Evolutionary conservation across 2,329 filamentous ascomycete species (phyloP).

Genomic region (Thelonectria discophora): DNA sequence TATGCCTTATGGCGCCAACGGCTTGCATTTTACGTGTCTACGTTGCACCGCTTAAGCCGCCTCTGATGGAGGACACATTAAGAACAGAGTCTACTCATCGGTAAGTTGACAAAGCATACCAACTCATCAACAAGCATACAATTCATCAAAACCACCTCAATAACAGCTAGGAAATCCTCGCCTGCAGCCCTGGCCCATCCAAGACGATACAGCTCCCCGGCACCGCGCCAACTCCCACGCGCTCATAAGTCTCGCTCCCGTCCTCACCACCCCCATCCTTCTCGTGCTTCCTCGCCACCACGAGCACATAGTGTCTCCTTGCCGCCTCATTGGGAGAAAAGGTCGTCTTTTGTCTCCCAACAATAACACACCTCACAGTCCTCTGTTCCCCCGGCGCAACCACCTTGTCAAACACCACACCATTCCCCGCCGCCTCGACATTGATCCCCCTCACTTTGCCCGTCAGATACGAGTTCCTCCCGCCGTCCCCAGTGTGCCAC

Average conservation of each 20-base stretch:
- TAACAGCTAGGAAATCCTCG: slow-evolving; percentile 11
- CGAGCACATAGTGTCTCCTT: slow-evolving; percentile 1
- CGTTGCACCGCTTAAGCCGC: no score
- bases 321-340: not conserved
- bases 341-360: slow-evolving; percentile 18
- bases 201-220: slow-evolving; percentile 13
- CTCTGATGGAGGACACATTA: not conserved
- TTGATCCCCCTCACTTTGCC: slow-evolving; percentile 13
- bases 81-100: no score
- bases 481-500: slow-evolving; percentile 21
- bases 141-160: no score
- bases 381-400: not conserved
- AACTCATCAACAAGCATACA: no score
- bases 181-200: not conserved
- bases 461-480: slow-evolving; percentile 12
- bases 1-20: no score
- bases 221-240: slow-evolving; percentile 21
- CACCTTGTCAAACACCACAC: slow-evolving; percentile 18
- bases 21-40: no score
- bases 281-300: not conserved
- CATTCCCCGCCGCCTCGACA: not conserved
- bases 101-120: no score
- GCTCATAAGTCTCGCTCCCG: not conserved
- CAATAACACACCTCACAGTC: slow-evolving; percentile 12
- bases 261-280: no score